Evolutionary conservation across 768 basidiomycete species (phyloP), one percentile per base, ranked within the genome.

Genomic region (Lanmaoa rubissima): DNA sequence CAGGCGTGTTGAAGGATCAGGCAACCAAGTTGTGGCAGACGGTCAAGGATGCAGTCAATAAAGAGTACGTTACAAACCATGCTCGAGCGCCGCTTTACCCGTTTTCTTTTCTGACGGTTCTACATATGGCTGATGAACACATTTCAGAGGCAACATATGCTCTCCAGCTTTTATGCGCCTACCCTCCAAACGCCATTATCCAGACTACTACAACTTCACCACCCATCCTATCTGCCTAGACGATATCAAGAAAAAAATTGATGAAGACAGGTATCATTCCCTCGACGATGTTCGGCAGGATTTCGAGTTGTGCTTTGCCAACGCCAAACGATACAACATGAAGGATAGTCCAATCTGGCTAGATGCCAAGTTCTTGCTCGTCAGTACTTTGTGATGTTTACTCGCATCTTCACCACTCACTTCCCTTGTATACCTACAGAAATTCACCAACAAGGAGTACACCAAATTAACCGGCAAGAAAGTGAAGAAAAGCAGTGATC

Each of bases 161-260:
- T 84, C 88, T 26, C 60, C 75, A 58, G 83, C 82, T 64, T 94
- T 92, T 71, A 69, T 87, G 65, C 82, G 80, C 56, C 80, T 85
- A 61, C 89, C 89, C 19, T 79, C 84, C 43, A 89, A 86, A 73
- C 82, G 84, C 55, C 76, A 77, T 55, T 92, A 90, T 72, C 83
- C 92, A 40, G 94, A 95, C 76, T 98, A 98, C 74, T 97, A 95
- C 73, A 68, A 73, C 24, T 58, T 87, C 61, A 96, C 95, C 68
- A 78, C 84, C 63, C 78, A 82, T 26, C 94, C 95, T 32, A 92
- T 97, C 63, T 86, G 91, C 28, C 77, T 97, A 49, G 89, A 92
- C 43, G 92, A 95, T 61, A 93, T 97, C 76, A 92, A 92, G 79
- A 81, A 83, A 64, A 81, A 83, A 65, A 78, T 94, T 28, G 86